Evolutionary conservation across 768 basidiomycete species (phyloP), one percentile per base, ranked within the genome.

Genomic region (Ramaria sp.): DNA sequence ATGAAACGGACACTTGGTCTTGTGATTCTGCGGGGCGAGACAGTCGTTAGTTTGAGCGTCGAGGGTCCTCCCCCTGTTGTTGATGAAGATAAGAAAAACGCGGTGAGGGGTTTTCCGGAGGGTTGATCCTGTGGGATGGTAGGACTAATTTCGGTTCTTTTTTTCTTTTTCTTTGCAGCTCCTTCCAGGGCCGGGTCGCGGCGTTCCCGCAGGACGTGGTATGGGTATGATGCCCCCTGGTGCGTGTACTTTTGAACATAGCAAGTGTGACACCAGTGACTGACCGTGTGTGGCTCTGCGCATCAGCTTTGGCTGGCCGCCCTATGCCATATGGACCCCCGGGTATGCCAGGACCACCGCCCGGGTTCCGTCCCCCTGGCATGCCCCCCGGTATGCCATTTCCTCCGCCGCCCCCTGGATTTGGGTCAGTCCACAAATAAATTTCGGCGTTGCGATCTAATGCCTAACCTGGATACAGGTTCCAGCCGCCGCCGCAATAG

Each of bases 1-100:
- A 85, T 96, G 77, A 99, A 98, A 70, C 83, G 96, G 55, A 81
- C 90, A 0, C 78, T 99, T 20, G 96, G 96, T n/a, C 78, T 99
- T 28, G 93, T 98, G 55, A 97, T 99, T 65, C 71, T 98, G 63
- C 81, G 96, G 57, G 96, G 96, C 57, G 96, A 98, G 70, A 88
- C 91, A 0, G 90, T 98, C 38, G 95, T 99, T 63, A 93, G 89
- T 63, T 75, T 98, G 61, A 85, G 81, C 54, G 93, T 98, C 16
- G 95, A 96, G 69, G 95, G 94, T 10, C 94, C 94, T 3, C 95
- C 95, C 32, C 93, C 95, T 9, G 78, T 86, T 22, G 82, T 84
- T 20, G 88, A 89, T 55, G 94, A 94, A 25, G 91, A 94, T 66
- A 88, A 88, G 72, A 86, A 88, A 75, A 83, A 80, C 64, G 78